These are phyloP conservation scores for Piloderma croceum DNA, from an alignment of 768 basidiomycete genomes.

Conservation along the genomic window DNA sequence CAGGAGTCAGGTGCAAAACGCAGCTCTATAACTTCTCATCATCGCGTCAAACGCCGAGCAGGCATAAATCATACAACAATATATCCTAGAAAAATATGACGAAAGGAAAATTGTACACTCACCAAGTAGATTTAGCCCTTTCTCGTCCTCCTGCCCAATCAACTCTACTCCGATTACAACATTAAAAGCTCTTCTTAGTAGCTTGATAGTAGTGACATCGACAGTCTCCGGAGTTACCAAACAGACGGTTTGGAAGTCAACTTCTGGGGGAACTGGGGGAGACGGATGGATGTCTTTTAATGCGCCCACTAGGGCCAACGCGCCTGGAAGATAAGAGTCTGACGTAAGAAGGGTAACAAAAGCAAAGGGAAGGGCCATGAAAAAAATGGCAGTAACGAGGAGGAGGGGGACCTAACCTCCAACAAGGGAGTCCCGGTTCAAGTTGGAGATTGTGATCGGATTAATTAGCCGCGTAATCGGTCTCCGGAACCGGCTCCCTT, in stretches of 20 bases:
- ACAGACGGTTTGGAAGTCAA: conserved; percentile 78
- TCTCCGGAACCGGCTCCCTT: too few species aligned
- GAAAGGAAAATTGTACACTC: conserved; percentile 25
- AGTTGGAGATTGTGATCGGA: too few species aligned
- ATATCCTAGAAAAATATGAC: conserved; percentile 4
- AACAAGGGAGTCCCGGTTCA: conserved; percentile 22
- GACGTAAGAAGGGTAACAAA: conserved; percentile 92
- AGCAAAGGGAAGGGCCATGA: conserved; percentile 66
- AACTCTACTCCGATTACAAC: conserved; percentile 89
- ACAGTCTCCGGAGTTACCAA: conserved; percentile 93
- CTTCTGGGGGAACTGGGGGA: conserved; percentile 51
- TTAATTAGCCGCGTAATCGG: too few species aligned
- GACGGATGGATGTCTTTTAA: conserved; percentile 72
- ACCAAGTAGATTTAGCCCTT: conserved; percentile 81
- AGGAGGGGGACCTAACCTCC: conserved; percentile 5
- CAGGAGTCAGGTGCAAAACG: too few species aligned
- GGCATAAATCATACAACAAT: too few species aligned
- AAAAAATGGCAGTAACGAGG: conserved; percentile 19
- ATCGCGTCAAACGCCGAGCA: too few species aligned
- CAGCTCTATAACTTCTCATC: too few species aligned
- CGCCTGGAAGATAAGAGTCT: conserved; percentile 89
- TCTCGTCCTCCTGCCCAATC: conserved; percentile 63
- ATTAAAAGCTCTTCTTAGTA: conserved; percentile 75
- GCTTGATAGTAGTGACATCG: conserved; percentile 73
- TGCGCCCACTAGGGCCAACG: conserved; percentile 79